Evolutionary conservation across 129 eudicot species (phyloP).

Genomic region (Arctium lappa): DNA sequence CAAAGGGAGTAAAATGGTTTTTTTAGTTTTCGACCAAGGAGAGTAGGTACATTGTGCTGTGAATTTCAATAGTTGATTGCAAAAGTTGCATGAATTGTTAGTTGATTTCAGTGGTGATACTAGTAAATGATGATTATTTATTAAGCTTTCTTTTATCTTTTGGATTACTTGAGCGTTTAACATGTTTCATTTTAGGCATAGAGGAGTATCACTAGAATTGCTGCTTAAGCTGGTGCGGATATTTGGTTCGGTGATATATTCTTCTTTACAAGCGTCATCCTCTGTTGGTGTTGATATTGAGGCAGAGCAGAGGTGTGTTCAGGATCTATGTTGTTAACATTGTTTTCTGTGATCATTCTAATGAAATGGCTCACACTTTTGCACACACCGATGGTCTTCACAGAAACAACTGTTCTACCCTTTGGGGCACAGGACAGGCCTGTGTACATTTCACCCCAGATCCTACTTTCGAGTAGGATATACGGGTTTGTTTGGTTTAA

Average conservation of each 20-base stretch:
- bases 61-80: neutral
- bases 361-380: neutral
- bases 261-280: slow-evolving; percentile 74
- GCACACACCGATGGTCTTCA: neutral
- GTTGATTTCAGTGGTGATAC: neutral
- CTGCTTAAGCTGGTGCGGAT: slow-evolving; percentile 79
- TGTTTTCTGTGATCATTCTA: neutral
- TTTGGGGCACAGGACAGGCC: neutral
- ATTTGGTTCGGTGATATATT: slow-evolving; percentile 86
- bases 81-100: neutral
- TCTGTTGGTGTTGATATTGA: slow-evolving; percentile 96
- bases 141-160: neutral
- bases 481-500: too few relatives aligned
- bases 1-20: neutral
- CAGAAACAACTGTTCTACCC: neutral
- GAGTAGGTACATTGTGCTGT: neutral
- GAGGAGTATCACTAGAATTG: slow-evolving; percentile 69
- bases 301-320: slow-evolving; percentile 84
- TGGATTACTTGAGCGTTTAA: neutral
- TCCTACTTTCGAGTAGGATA: too few relatives aligned
- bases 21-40: too few relatives aligned
- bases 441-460: neutral
- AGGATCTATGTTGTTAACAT: neutral
- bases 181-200: slow-evolving; percentile 48
- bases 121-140: neutral